phyloP scores from a whole-genome alignment of 306 rosid genomes.

The Arachis stenosperma region DNA sequence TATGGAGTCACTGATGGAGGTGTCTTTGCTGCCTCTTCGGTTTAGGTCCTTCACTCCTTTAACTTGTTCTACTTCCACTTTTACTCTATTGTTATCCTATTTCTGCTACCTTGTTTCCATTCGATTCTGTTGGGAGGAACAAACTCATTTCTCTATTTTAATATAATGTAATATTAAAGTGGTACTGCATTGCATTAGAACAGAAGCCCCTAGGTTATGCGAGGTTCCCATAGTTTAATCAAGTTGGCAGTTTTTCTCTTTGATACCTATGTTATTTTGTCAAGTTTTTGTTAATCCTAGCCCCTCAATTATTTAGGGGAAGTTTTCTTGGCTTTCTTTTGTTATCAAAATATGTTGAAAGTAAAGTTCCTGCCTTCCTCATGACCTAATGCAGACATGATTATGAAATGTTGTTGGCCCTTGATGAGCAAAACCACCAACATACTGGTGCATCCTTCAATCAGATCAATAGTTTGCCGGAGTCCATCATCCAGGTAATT shows the following conservation, averaged over 20 bases:
- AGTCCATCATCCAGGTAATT: conserved; percentile 80
- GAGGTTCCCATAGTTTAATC: background rate
- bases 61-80: no score
- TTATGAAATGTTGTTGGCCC: conserved; percentile 90
- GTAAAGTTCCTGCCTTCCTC: conserved; percentile 25
- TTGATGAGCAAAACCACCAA: conserved; percentile 84
- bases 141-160: no score
- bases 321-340: background rate
- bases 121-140: no score
- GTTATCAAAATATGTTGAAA: background rate
- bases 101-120: no score
- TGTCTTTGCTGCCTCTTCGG: no score
- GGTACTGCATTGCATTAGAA: background rate
- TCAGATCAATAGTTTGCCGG: conserved; percentile 82
- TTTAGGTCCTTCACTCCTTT: no score
- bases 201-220: background rate
- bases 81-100: no score
- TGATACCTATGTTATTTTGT: conserved; percentile 8
- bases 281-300: background rate
- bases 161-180: background rate
- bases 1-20: no score
- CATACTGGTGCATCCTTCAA: conserved; percentile 82
- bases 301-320: conserved; percentile 5
- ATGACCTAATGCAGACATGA: conserved; percentile 59
- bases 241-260: background rate